These are phyloP conservation scores for Colletotrichum navitas DNA, from an alignment of 2,329 filamentous ascomycete species.

Conservation along the genomic window DNA sequence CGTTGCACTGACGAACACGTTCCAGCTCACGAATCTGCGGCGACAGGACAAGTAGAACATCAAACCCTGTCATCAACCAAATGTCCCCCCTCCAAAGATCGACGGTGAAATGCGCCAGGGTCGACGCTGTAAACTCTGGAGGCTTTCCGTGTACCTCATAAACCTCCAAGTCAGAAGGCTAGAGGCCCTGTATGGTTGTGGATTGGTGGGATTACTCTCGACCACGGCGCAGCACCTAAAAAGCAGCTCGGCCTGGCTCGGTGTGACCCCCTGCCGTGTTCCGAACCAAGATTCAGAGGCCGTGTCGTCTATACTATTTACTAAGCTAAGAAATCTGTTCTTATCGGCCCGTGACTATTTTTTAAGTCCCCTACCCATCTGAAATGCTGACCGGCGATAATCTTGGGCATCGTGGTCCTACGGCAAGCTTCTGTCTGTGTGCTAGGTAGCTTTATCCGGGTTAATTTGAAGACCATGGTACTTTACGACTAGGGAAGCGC, in stretches of 20 bases:
- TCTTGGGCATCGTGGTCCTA: too few species aligned
- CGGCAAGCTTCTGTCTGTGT: not conserved
- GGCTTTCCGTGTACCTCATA: too few species aligned
- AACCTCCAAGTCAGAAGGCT: not conserved
- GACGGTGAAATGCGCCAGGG: not conserved
- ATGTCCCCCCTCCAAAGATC: not conserved
- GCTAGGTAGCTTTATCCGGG: too few species aligned
- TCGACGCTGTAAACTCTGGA: not conserved
- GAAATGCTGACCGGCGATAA: not conserved
- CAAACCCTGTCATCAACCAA: not conserved
- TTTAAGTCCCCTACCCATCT: not conserved
- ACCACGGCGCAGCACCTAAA: slow-evolving; percentile 6
- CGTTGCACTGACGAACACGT: not conserved
- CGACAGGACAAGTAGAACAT: not conserved
- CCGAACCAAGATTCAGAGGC: not conserved
- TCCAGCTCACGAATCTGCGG: not conserved
- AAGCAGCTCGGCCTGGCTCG: not conserved
- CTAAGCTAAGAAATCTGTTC: not conserved
- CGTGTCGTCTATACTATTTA: too few species aligned
- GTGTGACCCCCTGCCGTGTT: not conserved
- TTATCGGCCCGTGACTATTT: too few species aligned
- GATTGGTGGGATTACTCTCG: slow-evolving; percentile 23
- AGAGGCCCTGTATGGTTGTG: not conserved
- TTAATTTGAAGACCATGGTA: not conserved
- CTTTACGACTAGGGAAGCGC: not conserved